Evolutionary conservation across 805 yeast species (phyloP).

Genomic region (Kodamaea fukazawae): DNA sequence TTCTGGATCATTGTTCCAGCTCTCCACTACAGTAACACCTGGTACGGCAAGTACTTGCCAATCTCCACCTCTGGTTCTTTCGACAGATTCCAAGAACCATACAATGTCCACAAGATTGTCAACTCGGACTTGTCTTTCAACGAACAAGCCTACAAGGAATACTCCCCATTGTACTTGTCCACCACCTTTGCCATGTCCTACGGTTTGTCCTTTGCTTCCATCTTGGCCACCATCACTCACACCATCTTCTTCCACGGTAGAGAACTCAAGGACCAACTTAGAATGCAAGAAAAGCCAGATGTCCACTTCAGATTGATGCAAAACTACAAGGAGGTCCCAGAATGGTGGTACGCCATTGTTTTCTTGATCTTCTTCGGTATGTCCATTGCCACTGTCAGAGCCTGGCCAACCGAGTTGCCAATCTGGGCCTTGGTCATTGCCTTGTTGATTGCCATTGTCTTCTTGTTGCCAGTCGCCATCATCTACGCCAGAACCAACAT

Average conservation of each 20-base stretch:
- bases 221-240: conserved; percentile 59
- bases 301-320: conserved; percentile 57
- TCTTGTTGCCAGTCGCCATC: conserved; percentile 41
- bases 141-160: conserved; percentile 46
- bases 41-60: conserved; percentile 62
- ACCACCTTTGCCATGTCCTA: conserved; percentile 59
- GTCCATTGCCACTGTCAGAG: conserved; percentile 37
- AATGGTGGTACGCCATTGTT: conserved; percentile 41
- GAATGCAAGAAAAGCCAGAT: conserved; percentile 30
- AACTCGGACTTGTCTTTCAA: conserved; percentile 39
- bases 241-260: conserved; percentile 55
- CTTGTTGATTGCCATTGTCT: conserved; percentile 35
- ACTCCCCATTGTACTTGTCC: conserved; percentile 64
- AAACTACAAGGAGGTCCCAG: conserved; percentile 40
- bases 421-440: conserved; percentile 41
- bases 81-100: conserved; percentile 50
- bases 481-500: conserved; percentile 36
- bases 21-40: conserved; percentile 51
- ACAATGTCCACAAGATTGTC: conserved; percentile 51
- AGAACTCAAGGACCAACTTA: conserved; percentile 41
- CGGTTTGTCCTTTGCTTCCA: conserved; percentile 58
- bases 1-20: conserved; percentile 56
- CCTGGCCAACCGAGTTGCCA: conserved; percentile 44
- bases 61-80: conserved; percentile 46
- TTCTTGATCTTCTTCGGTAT: conserved; percentile 29